phyloP scores from a whole-genome alignment of 1,284 basidiomycete genomes.

The Leccinum subatratum region DNA sequence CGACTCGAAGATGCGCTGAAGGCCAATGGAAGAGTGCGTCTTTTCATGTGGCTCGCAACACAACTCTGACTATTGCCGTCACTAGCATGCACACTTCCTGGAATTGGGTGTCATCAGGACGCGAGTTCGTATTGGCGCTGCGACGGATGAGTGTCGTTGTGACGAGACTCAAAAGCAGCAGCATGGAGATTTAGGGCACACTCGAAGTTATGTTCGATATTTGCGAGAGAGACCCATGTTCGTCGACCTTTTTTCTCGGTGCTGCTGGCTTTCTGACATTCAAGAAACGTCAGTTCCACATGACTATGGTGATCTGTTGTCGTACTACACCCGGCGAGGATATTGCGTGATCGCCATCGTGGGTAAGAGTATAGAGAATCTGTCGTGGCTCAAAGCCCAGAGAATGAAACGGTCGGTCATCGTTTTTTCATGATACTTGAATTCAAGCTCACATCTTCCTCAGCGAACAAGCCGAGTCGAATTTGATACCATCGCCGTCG shows the following conservation, averaged over 20 bases:
- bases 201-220: slow-evolving; percentile 98
- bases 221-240: slow-evolving; percentile 83
- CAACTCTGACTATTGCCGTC: slow-evolving; percentile 12
- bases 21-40: slow-evolving; percentile 64
- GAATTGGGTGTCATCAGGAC: slow-evolving; percentile 95
- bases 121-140: slow-evolving; percentile 89
- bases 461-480: slow-evolving; percentile 94
- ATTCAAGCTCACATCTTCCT: slow-evolving; percentile 5
- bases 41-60: not conserved
- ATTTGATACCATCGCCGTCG: slow-evolving; percentile 38
- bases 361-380: slow-evolving; percentile 88
- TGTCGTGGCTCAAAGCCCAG: slow-evolving; percentile 98
- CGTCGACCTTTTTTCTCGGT: slow-evolving; percentile 32
- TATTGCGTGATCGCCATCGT: slow-evolving; percentile 99
- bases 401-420: slow-evolving; percentile 78
- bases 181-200: slow-evolving; percentile 98
- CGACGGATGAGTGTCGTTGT: slow-evolving; percentile 98
- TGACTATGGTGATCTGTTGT: slow-evolving; percentile 94
- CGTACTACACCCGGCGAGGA: slow-evolving; percentile 95
- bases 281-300: slow-evolving; percentile 68
- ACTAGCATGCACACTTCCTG: slow-evolving; percentile 87
- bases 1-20: slow-evolving; percentile 89
- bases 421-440: slow-evolving; percentile 5
- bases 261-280: slow-evolving; percentile 7
- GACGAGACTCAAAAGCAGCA: slow-evolving; percentile 87